Percentiles rank a stretch among this genome's conserved stretches.
phyloP scores from a whole-genome alignment of 225 moss, liverwort and hornwort genomes.

The Asterella californica region DNA sequence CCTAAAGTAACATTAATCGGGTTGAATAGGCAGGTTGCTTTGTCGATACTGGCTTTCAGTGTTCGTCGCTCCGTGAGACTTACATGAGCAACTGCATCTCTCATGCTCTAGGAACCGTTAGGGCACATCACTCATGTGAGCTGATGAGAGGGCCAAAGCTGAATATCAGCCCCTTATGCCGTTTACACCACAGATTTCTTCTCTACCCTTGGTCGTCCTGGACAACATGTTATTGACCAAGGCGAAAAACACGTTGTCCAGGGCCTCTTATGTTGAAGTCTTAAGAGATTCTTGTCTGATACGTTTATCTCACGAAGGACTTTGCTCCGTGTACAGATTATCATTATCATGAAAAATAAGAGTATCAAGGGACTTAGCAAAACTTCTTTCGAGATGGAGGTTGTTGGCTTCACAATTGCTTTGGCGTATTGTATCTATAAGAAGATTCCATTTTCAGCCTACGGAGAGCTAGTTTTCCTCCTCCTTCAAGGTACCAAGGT shows the following conservation, averaged over 20 bases:
- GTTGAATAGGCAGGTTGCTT: no score
- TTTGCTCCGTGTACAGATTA: slow-evolving; percentile 43
- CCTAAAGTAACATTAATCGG: no score
- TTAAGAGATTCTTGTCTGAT: background rate
- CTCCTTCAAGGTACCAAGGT: slow-evolving; percentile 51
- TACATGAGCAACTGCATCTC: background rate
- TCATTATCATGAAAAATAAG: slow-evolving; percentile 63
- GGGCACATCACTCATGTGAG: no score
- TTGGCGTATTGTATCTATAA: slow-evolving; percentile 75
- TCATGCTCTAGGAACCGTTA: no score
- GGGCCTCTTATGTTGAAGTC: no score
- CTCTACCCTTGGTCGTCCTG: no score
- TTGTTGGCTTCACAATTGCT: slow-evolving; percentile 77
- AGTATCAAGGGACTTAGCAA: slow-evolving; percentile 83
- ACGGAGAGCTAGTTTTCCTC: slow-evolving; percentile 87
- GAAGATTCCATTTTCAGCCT: slow-evolving; percentile 79
- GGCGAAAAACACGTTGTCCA: no score
- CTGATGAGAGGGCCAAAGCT: no score
- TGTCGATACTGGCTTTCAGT: no score
- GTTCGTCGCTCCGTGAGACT: no score
- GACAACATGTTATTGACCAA: no score
- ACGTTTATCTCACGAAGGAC: background rate
- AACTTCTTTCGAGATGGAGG: slow-evolving; percentile 82
- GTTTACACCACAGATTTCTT: background rate
- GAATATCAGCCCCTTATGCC: background rate